phyloP scores from a whole-genome alignment of 192 early-diverging fungal species.

The Dimargaris verticillata region DNA sequence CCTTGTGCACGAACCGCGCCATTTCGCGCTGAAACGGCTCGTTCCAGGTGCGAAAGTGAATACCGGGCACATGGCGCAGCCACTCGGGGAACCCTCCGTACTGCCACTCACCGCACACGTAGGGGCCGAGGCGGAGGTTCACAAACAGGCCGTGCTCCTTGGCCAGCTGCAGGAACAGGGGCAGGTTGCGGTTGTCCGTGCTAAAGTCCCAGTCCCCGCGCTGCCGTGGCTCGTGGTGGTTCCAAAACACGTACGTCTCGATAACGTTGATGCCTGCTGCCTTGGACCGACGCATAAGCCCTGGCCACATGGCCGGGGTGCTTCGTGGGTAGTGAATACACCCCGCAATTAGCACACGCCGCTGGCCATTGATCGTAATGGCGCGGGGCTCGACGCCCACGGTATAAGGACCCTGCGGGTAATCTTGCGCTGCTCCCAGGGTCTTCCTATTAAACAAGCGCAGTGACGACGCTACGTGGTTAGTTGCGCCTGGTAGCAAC shows the following conservation, averaged over 20 bases:
- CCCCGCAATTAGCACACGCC: slow-evolving; percentile 25
- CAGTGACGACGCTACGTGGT: too few species aligned
- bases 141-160: slow-evolving; percentile 31
- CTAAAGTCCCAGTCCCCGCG: slow-evolving; percentile 34
- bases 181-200: slow-evolving; percentile 32
- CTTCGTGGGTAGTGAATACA: slow-evolving; percentile 44
- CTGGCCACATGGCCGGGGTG: slow-evolving; percentile 36
- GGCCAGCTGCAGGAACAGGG: slow-evolving; percentile 30
- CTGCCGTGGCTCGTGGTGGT: slow-evolving; percentile 32
- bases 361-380: slow-evolving; percentile 19
- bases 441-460: too few species aligned
- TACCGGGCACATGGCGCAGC: slow-evolving; percentile 29
- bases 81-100: slow-evolving; percentile 43
- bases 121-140: slow-evolving; percentile 41
- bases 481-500: too few species aligned
- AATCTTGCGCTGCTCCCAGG: background rate
- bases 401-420: background rate
- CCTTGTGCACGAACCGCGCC: slow-evolving; percentile 27
- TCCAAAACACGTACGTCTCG: slow-evolving; percentile 54
- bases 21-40: slow-evolving; percentile 26
- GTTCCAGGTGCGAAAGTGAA: slow-evolving; percentile 33
- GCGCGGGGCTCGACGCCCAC: slow-evolving; percentile 4
- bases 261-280: slow-evolving; percentile 35
- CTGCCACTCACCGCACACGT: slow-evolving; percentile 42
- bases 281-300: slow-evolving; percentile 31